Base-by-base conservation (phyloP, 208 protist species). In the Trypanosoma rangeli region DNA sequence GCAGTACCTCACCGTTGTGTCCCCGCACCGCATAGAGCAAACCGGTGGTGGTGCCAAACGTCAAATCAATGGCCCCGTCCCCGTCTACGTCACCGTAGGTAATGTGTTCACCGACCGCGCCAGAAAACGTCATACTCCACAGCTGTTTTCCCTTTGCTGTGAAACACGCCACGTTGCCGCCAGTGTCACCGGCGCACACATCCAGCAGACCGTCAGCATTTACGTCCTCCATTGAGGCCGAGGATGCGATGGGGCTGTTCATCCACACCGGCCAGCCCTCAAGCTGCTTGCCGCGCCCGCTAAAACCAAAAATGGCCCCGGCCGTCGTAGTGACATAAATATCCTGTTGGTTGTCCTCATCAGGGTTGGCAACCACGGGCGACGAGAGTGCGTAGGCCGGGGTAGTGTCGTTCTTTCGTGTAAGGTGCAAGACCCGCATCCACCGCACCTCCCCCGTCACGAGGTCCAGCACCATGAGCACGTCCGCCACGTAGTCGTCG, bases 51-150 rank as follows among this genome's bases (percentile, higher is more conserved):
- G 94, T 97, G 52, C 85, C 90, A 35, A 98, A 76, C 46, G 97
- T 79, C 0, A 98, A 64, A 74, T 97, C 91, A 13, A 98, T 65
- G 18, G 68, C 48, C 26, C 93, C 92, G 82, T 98, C 90, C 13
- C 90, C 90, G 73, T 97, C 67, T 7, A 98, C 70, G 69, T 98
- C 96, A 49, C 93, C 96, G 65, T 96, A 87, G n/a, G 72, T 89
- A 10, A 90, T 71, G 31, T 81, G 76, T 56, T 94, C 76, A 8
- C 75, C 70, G 7, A 93, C 63, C 58, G 79, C 82, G 33, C 89
- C 92, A 20, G 79, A 48, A n/a, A 97, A 74, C 7, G 74, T 50
- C 18, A 35, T 70, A 13, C 80, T 68, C 94, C 94, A 98, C 22
- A 94, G 42, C 48, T 83, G 66, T 20, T 82, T 60, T 18, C 96